A percentile compares a stretch with the other conserved stretches of the same genome.
phyloP scores from a whole-genome alignment of 1,139 yeast species.

The Saccharomyces hybrid region DNA sequence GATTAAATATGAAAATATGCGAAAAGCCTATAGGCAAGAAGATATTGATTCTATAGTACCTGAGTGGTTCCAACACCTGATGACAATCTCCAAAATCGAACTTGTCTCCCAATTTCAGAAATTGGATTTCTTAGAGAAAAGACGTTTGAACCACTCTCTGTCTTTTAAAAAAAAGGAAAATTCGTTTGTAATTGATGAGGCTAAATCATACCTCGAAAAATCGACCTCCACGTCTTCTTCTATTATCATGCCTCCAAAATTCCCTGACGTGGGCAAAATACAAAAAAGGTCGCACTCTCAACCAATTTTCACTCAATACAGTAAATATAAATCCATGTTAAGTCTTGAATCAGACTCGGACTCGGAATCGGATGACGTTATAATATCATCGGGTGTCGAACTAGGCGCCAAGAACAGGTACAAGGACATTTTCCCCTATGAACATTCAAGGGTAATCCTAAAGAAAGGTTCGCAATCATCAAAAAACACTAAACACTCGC shows the following conservation, averaged over 20 bases:
- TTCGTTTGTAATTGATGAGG: neutral
- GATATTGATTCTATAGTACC: constrained; percentile 29
- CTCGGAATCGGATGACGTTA: constrained; percentile 29
- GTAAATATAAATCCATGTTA: neutral
- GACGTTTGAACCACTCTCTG: constrained; percentile 32
- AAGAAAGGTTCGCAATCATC: constrained; percentile 16
- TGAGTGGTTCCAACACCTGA: constrained; percentile 33
- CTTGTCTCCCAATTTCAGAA: constrained; percentile 34
- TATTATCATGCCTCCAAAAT: neutral
- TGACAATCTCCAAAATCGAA: constrained; percentile 26
- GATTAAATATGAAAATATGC: constrained; percentile 17
- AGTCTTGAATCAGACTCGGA: constrained; percentile 10
- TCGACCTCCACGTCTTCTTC: neutral
- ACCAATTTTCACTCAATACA: constrained; percentile 9
- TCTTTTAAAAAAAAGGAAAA: neutral
- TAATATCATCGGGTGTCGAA: constrained; percentile 65
- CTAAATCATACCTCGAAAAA: neutral
- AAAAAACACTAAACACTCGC: constrained; percentile 2
- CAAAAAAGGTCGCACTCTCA: constrained; percentile 21
- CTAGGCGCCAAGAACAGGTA: constrained; percentile 69
- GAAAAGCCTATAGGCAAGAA: constrained; percentile 10
- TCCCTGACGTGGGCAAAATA: neutral
- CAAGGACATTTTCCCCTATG: constrained; percentile 73
- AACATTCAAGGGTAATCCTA: constrained; percentile 58
- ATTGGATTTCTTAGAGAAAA: constrained; percentile 36